A percentile compares a stretch with the other conserved stretches of the same genome.
These are phyloP conservation scores for Pyrenochaeta sp. DNA, from an alignment of 2,329 filamentous ascomycete genomes.

Conservation along the genomic window DNA sequence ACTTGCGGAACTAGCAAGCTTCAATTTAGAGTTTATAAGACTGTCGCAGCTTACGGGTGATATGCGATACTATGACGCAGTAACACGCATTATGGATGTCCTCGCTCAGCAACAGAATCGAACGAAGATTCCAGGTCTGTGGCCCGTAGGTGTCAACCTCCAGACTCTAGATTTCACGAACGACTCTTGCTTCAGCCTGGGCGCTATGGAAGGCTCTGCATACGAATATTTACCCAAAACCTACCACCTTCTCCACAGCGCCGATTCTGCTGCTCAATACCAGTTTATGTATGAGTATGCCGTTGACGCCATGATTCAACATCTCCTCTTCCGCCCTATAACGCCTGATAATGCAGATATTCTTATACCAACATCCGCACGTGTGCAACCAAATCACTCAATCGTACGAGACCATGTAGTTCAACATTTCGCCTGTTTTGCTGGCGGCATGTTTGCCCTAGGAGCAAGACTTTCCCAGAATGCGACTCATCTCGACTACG, in stretches of 20 bases:
- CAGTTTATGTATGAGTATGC: slow-evolving; percentile 63
- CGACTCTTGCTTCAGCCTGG: slow-evolving; percentile 49
- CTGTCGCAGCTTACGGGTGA: slow-evolving; percentile 55
- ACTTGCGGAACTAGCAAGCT: slow-evolving; percentile 54
- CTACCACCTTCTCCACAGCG: slow-evolving; percentile 26
- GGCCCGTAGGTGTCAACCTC: slow-evolving; percentile 44
- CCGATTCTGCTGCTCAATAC: slow-evolving; percentile 50
- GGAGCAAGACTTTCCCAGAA: slow-evolving; percentile 66
- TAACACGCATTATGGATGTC: slow-evolving; percentile 48
- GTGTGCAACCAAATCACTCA: slow-evolving; percentile 36
- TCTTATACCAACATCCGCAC: slow-evolving; percentile 43
- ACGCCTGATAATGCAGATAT: slow-evolving; percentile 54
- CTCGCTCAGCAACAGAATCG: slow-evolving; percentile 51
- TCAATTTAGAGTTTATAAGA: slow-evolving; percentile 55
- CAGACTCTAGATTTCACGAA: slow-evolving; percentile 40
- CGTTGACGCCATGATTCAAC: slow-evolving; percentile 49
- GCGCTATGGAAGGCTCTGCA: slow-evolving; percentile 42
- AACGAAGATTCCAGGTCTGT: slow-evolving; percentile 55
- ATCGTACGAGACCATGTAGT: slow-evolving; percentile 24
- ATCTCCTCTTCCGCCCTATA: slow-evolving; percentile 59
- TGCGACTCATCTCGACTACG: slow-evolving; percentile 61
- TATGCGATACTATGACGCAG: slow-evolving; percentile 55
- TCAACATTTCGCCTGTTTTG: slow-evolving; percentile 70
- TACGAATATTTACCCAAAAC: slow-evolving; percentile 51
- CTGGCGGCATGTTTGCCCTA: slow-evolving; percentile 72